Percentiles rank a stretch among this genome's conserved stretches.
Conservation (phyloP, 768 basidiomycete species). For the Suillus sp. region DNA sequence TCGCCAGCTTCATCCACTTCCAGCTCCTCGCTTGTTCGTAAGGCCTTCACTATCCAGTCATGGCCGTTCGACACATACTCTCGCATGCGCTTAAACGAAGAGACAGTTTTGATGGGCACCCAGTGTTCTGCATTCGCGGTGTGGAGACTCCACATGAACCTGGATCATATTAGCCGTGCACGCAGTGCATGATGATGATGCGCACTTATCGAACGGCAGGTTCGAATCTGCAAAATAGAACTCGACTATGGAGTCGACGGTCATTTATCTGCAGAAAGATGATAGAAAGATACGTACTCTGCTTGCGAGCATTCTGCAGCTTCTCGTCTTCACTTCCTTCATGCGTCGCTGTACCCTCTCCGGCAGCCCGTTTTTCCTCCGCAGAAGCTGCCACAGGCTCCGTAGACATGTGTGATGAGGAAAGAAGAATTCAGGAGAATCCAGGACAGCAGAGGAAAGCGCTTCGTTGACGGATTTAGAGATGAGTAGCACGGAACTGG, state of each 20-base stretch:
- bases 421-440: conserved; percentile 7
- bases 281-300: conserved; percentile 43
- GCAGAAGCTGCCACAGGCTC: conserved; percentile 14
- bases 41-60: conserved; percentile 70
- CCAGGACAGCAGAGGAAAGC: neutral
- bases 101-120: conserved; percentile 84
- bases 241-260: conserved; percentile 58
- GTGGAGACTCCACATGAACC: conserved; percentile 95
- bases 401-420: conserved; percentile 25
- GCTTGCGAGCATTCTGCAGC: conserved; percentile 52
- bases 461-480: neutral
- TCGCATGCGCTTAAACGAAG: conserved; percentile 95
- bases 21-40: conserved; percentile 56
- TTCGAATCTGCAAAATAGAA: conserved; percentile 99
- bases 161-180: conserved; percentile 31
- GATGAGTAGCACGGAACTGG: too few species aligned
- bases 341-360: conserved; percentile 23
- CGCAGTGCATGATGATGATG: neutral
- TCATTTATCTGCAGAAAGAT: neutral
- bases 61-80: conserved; percentile 62
- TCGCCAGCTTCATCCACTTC: conserved; percentile 75
- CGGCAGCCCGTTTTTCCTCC: conserved; percentile 15
- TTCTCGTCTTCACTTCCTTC: conserved; percentile 43
- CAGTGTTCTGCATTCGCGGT: conserved; percentile 82
- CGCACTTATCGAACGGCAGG: conserved; percentile 85